A percentile compares a stretch with the other conserved stretches of the same genome.
These are phyloP conservation scores for Gonium pectorale DNA, from an alignment of 139 green algal species.

Conservation along the genomic window DNA sequence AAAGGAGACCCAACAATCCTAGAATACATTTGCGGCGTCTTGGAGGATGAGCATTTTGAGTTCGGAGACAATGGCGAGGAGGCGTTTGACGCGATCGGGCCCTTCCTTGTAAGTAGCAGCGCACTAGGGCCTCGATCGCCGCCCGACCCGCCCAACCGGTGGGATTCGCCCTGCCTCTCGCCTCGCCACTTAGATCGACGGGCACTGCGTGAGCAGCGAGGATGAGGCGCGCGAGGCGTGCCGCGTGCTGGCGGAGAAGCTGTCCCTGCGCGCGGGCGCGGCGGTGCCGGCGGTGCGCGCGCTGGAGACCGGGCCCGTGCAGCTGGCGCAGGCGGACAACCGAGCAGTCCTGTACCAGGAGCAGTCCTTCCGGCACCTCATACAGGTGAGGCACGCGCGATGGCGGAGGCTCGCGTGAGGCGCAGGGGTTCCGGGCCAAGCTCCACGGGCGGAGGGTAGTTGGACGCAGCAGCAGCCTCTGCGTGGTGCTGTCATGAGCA, in stretches of 20 bases:
- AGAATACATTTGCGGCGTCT: slow-evolving; percentile 65
- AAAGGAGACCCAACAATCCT: slow-evolving; percentile 67
- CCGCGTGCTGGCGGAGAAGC: slow-evolving; percentile 55
- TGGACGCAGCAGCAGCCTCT: too few relatives aligned
- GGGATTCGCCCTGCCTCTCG: neutral
- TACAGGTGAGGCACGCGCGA: slow-evolving; percentile 43
- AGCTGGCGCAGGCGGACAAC: slow-evolving; percentile 57
- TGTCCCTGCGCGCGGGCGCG: slow-evolving; percentile 35
- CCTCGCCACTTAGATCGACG: slow-evolving; percentile 55
- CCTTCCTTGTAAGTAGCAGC: slow-evolving; percentile 71
- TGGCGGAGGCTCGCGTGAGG: neutral
- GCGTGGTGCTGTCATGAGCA: too few relatives aligned
- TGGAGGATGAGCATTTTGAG: slow-evolving; percentile 77
- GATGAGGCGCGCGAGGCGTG: slow-evolving; percentile 56
- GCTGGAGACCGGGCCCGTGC: slow-evolving; percentile 57
- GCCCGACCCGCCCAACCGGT: neutral
- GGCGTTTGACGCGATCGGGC: slow-evolving; percentile 66
- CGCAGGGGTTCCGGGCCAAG: too few relatives aligned
- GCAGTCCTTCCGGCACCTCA: slow-evolving; percentile 49
- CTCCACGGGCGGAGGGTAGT: too few relatives aligned
- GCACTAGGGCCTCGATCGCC: too few relatives aligned
- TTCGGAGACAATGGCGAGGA: slow-evolving; percentile 65
- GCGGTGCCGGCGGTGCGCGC: slow-evolving; percentile 24
- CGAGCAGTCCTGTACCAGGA: slow-evolving; percentile 57
- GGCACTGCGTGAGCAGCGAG: slow-evolving; percentile 59